Evolutionary conservation across 2,329 filamentous ascomycete genomes (phyloP).

Genomic region (Fusarium buharicum): DNA sequence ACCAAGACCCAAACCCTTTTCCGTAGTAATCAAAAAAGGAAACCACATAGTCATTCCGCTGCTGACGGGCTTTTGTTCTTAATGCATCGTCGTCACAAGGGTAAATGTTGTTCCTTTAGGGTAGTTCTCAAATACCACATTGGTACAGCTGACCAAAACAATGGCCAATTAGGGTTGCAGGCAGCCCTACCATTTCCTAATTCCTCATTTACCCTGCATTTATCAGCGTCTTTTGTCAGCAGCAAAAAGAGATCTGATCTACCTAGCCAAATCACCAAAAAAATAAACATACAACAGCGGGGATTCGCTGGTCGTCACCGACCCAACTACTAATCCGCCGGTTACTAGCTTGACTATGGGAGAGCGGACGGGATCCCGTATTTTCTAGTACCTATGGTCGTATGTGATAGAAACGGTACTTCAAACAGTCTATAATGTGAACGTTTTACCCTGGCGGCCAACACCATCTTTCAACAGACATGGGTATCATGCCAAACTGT

Average conservation of each 20-base stretch:
- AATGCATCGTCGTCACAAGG: too few relatives aligned
- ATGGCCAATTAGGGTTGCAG: too few relatives aligned
- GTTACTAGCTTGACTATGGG: constrained; percentile 31
- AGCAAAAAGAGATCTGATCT: background rate
- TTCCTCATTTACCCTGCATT: background rate
- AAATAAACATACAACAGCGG: constrained; percentile 23
- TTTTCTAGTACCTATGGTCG: constrained; percentile 31
- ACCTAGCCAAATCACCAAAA: background rate
- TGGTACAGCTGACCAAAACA: too few relatives aligned
- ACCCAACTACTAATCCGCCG: constrained; percentile 33
- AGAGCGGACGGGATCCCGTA: constrained; percentile 33
- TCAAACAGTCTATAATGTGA: fast-evolving
- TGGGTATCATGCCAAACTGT: too few relatives aligned
- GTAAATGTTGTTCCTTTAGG: too few relatives aligned
- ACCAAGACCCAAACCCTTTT: too few relatives aligned
- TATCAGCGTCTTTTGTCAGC: background rate
- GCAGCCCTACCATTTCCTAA: background rate
- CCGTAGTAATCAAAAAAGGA: too few relatives aligned
- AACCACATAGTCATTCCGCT: too few relatives aligned
- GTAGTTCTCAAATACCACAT: too few relatives aligned
- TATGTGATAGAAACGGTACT: background rate
- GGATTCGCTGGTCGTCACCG: constrained; percentile 34
- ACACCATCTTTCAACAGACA: too few relatives aligned
- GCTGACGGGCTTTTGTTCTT: too few relatives aligned
- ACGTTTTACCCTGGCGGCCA: too few relatives aligned